These are phyloP conservation scores for Saturnispora serradocipensis DNA, from an alignment of 805 yeast species.

Conservation along the genomic window DNA sequence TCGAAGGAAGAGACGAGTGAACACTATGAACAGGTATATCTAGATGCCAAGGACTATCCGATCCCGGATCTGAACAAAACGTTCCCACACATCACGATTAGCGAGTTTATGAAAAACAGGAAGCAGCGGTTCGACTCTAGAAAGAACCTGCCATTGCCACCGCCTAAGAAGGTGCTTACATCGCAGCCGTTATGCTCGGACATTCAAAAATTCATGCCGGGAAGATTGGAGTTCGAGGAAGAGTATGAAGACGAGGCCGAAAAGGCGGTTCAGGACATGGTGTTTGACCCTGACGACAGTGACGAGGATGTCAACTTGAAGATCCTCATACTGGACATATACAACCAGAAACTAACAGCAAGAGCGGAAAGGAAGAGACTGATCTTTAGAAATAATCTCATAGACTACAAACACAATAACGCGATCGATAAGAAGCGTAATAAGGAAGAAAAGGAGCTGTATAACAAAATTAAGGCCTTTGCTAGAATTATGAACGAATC, in stretches of 20 bases:
- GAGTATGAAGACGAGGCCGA: conserved; percentile 98
- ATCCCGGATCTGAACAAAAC: conserved; percentile 76
- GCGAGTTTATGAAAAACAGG: conserved; percentile 59
- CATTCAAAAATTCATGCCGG: conserved; percentile 98
- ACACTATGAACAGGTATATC: conserved; percentile 69
- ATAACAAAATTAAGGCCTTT: conserved; percentile 67
- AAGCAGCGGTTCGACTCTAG: conserved; percentile 66
- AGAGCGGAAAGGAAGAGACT: conserved; percentile 90
- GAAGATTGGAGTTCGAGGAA: conserved; percentile 90
- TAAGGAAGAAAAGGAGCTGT: conserved; percentile 82
- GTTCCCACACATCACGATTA: conserved; percentile 53
- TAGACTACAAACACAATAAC: conserved; percentile 79
- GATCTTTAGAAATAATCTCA: conserved; percentile 61
- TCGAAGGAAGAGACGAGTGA: conserved; percentile 83
- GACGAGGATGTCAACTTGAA: conserved; percentile 85
- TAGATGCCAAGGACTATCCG: conserved; percentile 69
- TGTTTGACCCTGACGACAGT: conserved; percentile 88
- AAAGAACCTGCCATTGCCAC: conserved; percentile 67
- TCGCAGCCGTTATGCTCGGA: conserved; percentile 96
- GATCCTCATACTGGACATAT: conserved; percentile 77
- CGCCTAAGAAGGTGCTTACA: conserved; percentile 80
- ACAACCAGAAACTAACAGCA: conserved; percentile 78
- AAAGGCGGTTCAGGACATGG: conserved; percentile 86
- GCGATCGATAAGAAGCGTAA: conserved; percentile 76
- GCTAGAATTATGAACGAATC: conserved; percentile 71